Evolutionary conservation across 2,329 filamentous ascomycete genomes (phyloP).

Genomic region (Cladobotryum mycophilum): DNA sequence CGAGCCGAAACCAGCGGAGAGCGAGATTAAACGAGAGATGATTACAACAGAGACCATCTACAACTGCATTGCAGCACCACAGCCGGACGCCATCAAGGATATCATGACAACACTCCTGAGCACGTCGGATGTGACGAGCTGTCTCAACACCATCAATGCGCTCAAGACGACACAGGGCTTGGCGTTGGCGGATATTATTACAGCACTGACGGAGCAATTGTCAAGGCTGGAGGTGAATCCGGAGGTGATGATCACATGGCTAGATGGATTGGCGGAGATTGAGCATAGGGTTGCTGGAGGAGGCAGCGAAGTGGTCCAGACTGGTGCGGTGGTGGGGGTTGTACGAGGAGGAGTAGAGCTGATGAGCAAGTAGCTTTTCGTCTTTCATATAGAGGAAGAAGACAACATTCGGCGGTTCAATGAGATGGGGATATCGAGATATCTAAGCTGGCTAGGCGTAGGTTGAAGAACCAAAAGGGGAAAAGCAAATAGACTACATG

Average conservation of each 20-base stretch:
- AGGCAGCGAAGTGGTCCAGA: constrained; percentile 82
- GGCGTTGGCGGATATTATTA: constrained; percentile 89
- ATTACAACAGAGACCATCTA: constrained; percentile 93
- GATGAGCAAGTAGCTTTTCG: constrained; percentile 29
- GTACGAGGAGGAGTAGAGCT: constrained; percentile 82
- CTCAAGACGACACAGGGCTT: constrained; percentile 81
- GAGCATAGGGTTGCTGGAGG: constrained; percentile 88
- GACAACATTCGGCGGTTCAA: background rate
- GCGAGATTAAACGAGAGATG: constrained; percentile 64
- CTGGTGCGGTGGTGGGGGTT: constrained; percentile 85
- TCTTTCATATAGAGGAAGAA: background rate
- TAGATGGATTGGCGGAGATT: constrained; percentile 85
- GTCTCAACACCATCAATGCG: constrained; percentile 79
- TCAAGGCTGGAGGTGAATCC: constrained; percentile 75
- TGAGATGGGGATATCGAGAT: background rate
- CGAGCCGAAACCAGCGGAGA: constrained; percentile 52
- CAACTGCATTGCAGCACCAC: constrained; percentile 92
- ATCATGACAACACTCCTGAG: constrained; percentile 79
- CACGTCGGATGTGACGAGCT: constrained; percentile 83
- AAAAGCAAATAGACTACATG: too few species aligned
- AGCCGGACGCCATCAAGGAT: constrained; percentile 77
- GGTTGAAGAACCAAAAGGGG: background rate
- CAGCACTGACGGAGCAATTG: constrained; percentile 76
- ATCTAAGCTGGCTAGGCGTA: background rate
- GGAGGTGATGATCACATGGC: constrained; percentile 84